Evolutionary conservation across 2,329 filamentous ascomycete genomes (phyloP), one percentile per base, ranked within the genome.

Genomic region (Ophiostoma sp.): DNA sequence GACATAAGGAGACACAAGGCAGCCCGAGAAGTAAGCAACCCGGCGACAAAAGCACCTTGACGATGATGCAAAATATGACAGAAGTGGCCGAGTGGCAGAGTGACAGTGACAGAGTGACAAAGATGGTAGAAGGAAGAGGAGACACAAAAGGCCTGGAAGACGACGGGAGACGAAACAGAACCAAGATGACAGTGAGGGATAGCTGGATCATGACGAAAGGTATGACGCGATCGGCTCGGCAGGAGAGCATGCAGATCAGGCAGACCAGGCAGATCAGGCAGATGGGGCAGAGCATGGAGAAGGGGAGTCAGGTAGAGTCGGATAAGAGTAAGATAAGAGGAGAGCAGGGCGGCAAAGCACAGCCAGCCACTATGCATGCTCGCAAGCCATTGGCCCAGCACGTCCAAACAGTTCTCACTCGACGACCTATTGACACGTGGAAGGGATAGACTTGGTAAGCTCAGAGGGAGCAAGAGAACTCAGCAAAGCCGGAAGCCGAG

Each of bases 331-430:
- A 5, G 9, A 62, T 38, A 41, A 41, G 36, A 27, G 4, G 18
- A 41, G 38, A 41, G 8, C 55, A 60, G 55, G 18, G 55, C 55
- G 55, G 55, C 14, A 41, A 63, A 41, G 60, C 60, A n/a, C 60
- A 63, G 60, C 60, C 60, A 63, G 60, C 60, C 60, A 63, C 60
- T 40, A 7, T 3, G 38, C 60, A 63, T 63, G 40, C 60, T 36
- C n/a, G 55, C 38, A 63, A 42, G 16, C 38, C 38, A 14, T 45
- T 60, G 60, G 71, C 72, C 78, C 11, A 60, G 55, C 55, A 38
- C 16, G 27, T 60, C 55, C 27, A 14, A 1, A 55, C 49, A 55
- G 18, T n/a, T 55, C 18, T 3, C 14, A 12, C 3, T 11, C 2
- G 1, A 55, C n/a, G 49, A 55, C 18, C 7, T n/a, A 55, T 27